These are phyloP conservation scores for Balakata baccata DNA, from an alignment of 345 rosid species.

Conservation along the genomic window DNA sequence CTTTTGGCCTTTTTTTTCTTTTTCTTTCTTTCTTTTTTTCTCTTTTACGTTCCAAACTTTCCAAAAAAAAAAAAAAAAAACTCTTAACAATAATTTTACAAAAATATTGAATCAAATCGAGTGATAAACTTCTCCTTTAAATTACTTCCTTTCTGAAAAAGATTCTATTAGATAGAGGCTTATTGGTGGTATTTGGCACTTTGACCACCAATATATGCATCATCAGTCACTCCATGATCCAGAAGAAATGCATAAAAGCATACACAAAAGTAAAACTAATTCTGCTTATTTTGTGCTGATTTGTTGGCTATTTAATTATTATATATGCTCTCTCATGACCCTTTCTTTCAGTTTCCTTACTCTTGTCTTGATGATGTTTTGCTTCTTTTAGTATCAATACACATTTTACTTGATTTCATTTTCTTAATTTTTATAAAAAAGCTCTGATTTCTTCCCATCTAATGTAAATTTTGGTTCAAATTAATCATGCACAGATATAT, in stretches of 20 bases:
- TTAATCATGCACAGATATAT: not conserved
- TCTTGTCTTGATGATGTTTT: not conserved
- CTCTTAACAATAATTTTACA: too few species aligned
- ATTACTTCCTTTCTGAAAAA: not conserved
- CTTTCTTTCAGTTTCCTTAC: not conserved
- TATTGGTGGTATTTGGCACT: not conserved
- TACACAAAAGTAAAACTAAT: not conserved
- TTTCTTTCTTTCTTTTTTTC: not conserved
- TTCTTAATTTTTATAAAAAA: too few species aligned
- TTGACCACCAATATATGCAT: not conserved
- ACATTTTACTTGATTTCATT: not conserved
- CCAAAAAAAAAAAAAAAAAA: too few species aligned
- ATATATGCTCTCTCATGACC: not conserved
- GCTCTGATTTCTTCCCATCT: too few species aligned
- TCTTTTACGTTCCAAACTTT: not conserved
- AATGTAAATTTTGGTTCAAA: too few species aligned
- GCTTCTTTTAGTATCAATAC: not conserved
- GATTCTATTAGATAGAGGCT: not conserved
- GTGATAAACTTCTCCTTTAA: too few species aligned
- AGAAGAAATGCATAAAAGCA: not conserved
- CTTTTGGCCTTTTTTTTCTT: too few species aligned
- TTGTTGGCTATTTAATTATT: conserved; percentile 5
- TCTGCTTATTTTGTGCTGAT: conserved; percentile 7
- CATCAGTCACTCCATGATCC: conserved; percentile 12
- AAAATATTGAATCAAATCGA: too few species aligned